Base-by-base conservation (phyloP, 768 basidiomycete genomes). In the Chalciporus chontae region DNA sequence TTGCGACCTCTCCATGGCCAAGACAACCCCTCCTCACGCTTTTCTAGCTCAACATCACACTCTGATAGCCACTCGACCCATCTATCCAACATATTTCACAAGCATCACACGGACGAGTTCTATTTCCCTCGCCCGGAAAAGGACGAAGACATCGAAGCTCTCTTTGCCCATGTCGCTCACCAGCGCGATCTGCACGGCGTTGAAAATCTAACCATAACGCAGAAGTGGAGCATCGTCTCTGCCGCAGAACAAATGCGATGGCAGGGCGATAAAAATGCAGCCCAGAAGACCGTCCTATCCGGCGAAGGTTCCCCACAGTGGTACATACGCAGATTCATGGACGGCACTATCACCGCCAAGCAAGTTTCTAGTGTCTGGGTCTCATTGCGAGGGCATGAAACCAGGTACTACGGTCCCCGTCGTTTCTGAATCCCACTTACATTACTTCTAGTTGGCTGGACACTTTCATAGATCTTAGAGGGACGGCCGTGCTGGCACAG, bases 181-280 rank as follows among this genome's bases (percentile, higher is more conserved):
- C 83, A 79, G 23, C 80, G 91, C 38, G 87, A 81, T 56, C 66
- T 90, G 21, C 77, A 69, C 10, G 80, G 81, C 21, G 69, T 85
- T 23, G 78, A 80, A 8, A 69, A 77, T 51, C 71, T 90, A 49
- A 59, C 80, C 14, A 77, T 89, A 19, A 87, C 91, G 26, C 90
- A 91, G 67, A 97, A 97, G 71, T 99, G 95, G 94, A 75, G 77
- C 55, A 81, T 98, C 63, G 87, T 99, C 6, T 79, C 86, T 63
- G 89, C 82, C 50, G 86, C 90, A 56, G 87, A 89, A 58, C 85
- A 87, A 47, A 75, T 86, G 46, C 78, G 87, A 38, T 92, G 87
- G 85, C 81, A 79, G 57, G 83, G 85, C 41, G 84, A 85, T 58
- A 81, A 78, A 60, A 77, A 73, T 53, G 77, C 82, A 57, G 79